Evolutionary conservation across 2,329 filamentous ascomycete species (phyloP).

Genomic region (Fusarium musae): DNA sequence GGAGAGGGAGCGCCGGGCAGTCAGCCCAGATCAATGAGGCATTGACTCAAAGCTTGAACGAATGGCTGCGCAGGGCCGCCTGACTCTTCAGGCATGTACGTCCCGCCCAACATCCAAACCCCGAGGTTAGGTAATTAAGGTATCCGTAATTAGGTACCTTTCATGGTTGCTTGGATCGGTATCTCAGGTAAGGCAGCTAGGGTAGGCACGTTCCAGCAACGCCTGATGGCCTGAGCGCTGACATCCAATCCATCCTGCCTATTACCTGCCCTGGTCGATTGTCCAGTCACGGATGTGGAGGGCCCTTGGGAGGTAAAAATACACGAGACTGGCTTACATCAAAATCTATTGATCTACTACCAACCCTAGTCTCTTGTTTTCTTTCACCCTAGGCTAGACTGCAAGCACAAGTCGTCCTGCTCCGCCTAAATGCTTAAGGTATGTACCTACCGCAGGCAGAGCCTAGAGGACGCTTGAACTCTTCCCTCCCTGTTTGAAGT

Average conservation of each 20-base stretch:
- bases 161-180: background rate
- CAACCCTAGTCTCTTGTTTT: background rate
- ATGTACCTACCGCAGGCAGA: background rate
- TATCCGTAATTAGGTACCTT: background rate
- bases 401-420: background rate
- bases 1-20: background rate
- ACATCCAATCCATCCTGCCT: background rate
- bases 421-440: background rate
- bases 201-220: background rate
- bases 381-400: background rate
- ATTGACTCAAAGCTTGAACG: background rate
- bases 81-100: conserved; percentile 8
- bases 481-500: background rate
- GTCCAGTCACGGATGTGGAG: background rate
- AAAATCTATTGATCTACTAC: background rate
- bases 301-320: background rate
- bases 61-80: background rate
- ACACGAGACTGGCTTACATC: background rate
- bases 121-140: background rate
- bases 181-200: background rate
- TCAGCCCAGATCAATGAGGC: background rate
- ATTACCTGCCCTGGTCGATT: background rate
- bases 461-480: background rate
- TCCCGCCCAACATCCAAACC: background rate
- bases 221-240: conserved; percentile 23